Base-by-base conservation (phyloP, 495 filamentous ascomycete genomes). In the Extremus antarcticus region DNA sequence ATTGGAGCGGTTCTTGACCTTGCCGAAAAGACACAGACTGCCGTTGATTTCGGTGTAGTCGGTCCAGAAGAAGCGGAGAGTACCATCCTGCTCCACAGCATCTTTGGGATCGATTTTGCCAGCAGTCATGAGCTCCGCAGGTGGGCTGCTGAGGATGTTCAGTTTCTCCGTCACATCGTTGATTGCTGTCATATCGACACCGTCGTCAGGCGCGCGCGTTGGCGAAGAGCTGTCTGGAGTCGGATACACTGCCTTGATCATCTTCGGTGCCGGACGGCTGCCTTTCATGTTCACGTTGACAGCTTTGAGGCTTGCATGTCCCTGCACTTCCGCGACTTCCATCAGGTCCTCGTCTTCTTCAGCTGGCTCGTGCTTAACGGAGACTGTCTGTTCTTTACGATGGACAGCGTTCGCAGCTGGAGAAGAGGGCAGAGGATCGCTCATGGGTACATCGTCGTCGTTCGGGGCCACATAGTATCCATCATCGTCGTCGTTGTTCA, bases 1-100 rank as follows among this genome's bases (percentile, higher is more conserved):
- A 22, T 78, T 86, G 58, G 82, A 85, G 69, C 91, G 95, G 69
- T 96, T 89, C 65, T 86, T 84, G 1, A 95, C 94, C 65, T 98
- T 98, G 50, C 92, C 92, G 70, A 97, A 98, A 35, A 98, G 77
- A 67, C 89, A 95, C 2, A 98, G 73, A 59, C 82, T 88, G 41
- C 91, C 94, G 65, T 91, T 89, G 67, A 96, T 74, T 66, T 98
- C 92, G 0, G 88, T 89, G 61, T 94, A 97, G 65, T 98, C 92
- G 13, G 89, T 81, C 92, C 92, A 98, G 71, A 95, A 98, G 75
- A 98, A 85, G 60, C 84, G 85, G 17, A 98, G 73, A 62, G 85
- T 91, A 21, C 94, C 92, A 65, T 98, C 90, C 59, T 85, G 81
- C 65, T 97, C 92, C 25, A 92, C 77, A 17, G 86, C 88, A 65